Evolutionary conservation across 139 green algal species (phyloP), one percentile per base, ranked within the genome.

Genomic region (Deuterostichococcus epilithicus): DNA sequence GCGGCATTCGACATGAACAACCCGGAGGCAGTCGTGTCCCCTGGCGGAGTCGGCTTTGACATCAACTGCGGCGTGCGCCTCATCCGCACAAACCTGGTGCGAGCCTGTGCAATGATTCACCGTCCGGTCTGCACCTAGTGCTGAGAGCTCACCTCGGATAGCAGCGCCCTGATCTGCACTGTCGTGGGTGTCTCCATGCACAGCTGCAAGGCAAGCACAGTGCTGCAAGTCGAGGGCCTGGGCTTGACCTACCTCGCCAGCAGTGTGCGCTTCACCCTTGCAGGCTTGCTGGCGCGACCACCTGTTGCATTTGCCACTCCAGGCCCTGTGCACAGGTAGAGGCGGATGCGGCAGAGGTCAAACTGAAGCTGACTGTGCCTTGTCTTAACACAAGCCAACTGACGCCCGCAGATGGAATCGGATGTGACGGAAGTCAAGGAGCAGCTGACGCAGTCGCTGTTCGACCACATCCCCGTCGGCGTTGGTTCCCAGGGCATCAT

Each of bases 1-100:
- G 93, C 93, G 20, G 93, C 93, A 0, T 97, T 97, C 65, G 90
- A 97, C 85, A 95, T 95, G 90, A 47, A 75, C 22, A 75, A 97
- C 78, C 89, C 90, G 6, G 76, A 90, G 68, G 84, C 92, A 0
- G 83, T 97, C n/a, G 93, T 97, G 28, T 95, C 90, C 1, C 93
- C 93, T 3, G 93, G 91, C 1, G 90, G 91, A 33, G 90, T 95
- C 10, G 89, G 89, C 23, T 91, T 92, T 81, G 93, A 96, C 78
- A 97, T 97, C 81, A 97, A 97, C 78, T 97, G 93, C 80, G 92
- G 92, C n/a, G 92, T 97, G 63, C 78, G 92, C 2, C 83, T 97
- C 6, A 77, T 97, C 15, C 80, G 93, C 33, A 97, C 92, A 74
- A 97, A 97, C 85, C 86, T 97, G 79, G 79, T 80, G 37, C 26